Base-by-base conservation (phyloP, 352 stramenopile species). In the Globisporangium nunn region DNA sequence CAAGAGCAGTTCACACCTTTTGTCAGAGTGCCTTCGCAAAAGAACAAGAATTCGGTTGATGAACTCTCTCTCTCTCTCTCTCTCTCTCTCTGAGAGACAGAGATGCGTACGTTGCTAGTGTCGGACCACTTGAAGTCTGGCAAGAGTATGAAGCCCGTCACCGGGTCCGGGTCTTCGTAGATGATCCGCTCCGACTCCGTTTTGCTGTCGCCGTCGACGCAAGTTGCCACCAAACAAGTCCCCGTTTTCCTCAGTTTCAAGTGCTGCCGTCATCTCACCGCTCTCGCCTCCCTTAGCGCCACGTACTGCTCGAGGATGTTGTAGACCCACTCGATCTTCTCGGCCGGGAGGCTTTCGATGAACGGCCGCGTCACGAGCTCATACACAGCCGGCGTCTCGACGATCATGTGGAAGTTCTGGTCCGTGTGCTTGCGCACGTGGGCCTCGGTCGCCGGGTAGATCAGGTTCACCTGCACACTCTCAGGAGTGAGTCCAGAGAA, bases 301-400 rank as follows among this genome's bases (percentile, higher is more conserved):
- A 75, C 84, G 72, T 78, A 95, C 85, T 89, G 74, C 6, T 92
- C 80, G 40, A 95, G 62, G 57, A 95, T 95, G 56, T 95, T 95
- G 73, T 91, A 91, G 47, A 95, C 75, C 85, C 85, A 95, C 50
- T 92, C 81, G 56, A 95, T 75, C 52, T 88, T 92, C 44, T 87
- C 78, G 29, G 51, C 44, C 0, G 82, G 85, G 54, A 92, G 73
- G 55, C 62, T 92, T 41, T 88, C 74, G 28, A 95, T 95, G 62
- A 75, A 91, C 47, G 79, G 74, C 58, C 68, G 66, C 23, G 83
- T 95, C 37, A 93, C 75, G 51, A 61, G 68, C 40, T 87, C 66
- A 68, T 95, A 95, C n/a, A 88, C 60, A 28, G 74, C 67, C 46
- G 80, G 76, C 18, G 85, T 93, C 67, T 95, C 85, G n/a, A 81